Evolutionary conservation across 2,329 filamentous ascomycete genomes (phyloP).

Genomic region (Xylariaceae sp.): DNA sequence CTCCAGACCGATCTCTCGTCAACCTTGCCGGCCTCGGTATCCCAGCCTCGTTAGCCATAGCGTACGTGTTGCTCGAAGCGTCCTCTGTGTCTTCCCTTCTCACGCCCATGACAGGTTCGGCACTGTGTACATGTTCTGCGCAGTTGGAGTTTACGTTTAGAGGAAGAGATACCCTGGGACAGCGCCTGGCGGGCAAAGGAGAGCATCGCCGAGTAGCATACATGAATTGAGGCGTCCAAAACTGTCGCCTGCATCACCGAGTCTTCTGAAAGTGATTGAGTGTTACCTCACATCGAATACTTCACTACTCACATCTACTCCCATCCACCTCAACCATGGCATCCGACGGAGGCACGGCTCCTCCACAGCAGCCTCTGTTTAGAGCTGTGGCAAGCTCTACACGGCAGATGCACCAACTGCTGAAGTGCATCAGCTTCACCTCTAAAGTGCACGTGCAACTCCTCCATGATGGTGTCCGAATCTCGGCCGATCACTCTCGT

Average conservation of each 20-base stretch:
- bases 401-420: conserved; percentile 60
- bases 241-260: conserved; percentile 15
- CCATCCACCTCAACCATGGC: conserved; percentile 12
- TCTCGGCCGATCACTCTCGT: conserved; percentile 79
- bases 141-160: conserved; percentile 96
- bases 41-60: conserved; percentile 81
- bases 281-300: conserved; percentile 3
- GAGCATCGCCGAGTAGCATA: conserved; percentile 32
- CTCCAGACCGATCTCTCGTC: conserved; percentile 68
- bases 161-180: conserved; percentile 33
- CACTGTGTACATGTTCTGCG: conserved; percentile 97
- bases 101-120: conserved; percentile 59
- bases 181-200: conserved; percentile 13
- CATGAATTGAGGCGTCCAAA: conserved; percentile 28
- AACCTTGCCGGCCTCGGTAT: conserved; percentile 73
- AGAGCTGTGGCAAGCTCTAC: conserved; percentile 72
- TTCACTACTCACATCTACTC: conserved; percentile 1
- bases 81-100: conserved; percentile 8
- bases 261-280: conserved; percentile 15
- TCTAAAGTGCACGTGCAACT: conserved; percentile 62
- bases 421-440: conserved; percentile 52
- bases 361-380: conserved; percentile 47
- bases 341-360: conserved; percentile 12
- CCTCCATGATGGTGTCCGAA: conserved; percentile 74
- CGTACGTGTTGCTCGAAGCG: conserved; percentile 50